Conservation (phyloP, 2,329 filamentous ascomycete species). For the Nemania diffusa region DNA sequence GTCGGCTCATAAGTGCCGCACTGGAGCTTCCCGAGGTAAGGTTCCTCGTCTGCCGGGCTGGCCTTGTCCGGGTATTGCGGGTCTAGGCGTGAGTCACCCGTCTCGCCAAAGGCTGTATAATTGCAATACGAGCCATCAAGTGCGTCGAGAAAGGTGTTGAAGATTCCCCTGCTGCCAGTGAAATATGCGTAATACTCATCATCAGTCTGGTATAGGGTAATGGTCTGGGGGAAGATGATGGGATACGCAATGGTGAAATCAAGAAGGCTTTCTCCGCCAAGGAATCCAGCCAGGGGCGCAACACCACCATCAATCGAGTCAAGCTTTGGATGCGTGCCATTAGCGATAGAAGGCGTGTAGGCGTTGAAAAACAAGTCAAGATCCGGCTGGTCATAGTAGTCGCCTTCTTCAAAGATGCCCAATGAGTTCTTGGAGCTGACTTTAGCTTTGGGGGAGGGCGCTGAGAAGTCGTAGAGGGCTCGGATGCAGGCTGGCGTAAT, state of each 20-base stretch:
- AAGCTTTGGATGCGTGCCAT: constrained; percentile 12
- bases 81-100: constrained; percentile 35
- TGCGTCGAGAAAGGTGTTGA: constrained; percentile 27
- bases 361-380: constrained; percentile 13
- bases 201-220: constrained; percentile 16
- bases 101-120: constrained; percentile 36
- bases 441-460: neutral
- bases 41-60: constrained; percentile 4
- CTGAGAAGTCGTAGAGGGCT: constrained; percentile 4
- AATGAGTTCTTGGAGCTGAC: constrained; percentile 7
- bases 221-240: constrained; percentile 18
- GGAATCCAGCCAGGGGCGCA: neutral
- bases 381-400: constrained; percentile 16
- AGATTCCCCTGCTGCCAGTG: constrained; percentile 4
- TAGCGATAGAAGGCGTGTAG: constrained; percentile 6
- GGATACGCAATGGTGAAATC: constrained; percentile 18
- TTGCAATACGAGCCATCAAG: constrained; percentile 39
- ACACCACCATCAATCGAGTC: constrained; percentile 14
- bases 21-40: constrained; percentile 20
- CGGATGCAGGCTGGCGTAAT: constrained; percentile 13
- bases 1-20: constrained; percentile 28
- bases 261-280: constrained; percentile 6
- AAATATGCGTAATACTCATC: constrained; percentile 17
- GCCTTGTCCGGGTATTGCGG: constrained; percentile 28
- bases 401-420: constrained; percentile 14